Conservation (phyloP, 2,329 filamentous ascomycete genomes). For the Colletotrichum musicola region DNA sequence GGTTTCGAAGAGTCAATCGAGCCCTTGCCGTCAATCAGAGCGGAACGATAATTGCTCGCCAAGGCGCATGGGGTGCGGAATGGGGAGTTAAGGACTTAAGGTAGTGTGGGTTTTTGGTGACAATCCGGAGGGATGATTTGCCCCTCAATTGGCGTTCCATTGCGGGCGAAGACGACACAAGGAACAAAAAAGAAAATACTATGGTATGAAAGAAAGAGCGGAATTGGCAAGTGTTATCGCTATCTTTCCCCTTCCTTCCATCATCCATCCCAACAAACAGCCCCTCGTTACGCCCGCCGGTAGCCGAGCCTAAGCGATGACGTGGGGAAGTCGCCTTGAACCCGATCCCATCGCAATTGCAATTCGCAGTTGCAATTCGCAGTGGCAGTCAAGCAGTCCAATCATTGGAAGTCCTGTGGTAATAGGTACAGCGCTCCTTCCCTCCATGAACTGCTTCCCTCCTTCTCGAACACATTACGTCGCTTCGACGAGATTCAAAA, state of each 20-base stretch:
- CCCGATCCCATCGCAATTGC: neutral
- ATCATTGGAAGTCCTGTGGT: neutral
- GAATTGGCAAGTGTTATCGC: slow-evolving; percentile 33
- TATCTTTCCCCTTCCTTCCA: slow-evolving; percentile 16
- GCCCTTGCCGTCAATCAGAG: no score
- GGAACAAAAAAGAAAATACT: neutral
- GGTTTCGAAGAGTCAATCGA: slow-evolving; percentile 11
- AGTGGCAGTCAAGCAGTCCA: neutral
- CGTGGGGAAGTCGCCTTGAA: slow-evolving; percentile 16
- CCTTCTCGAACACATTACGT: slow-evolving; percentile 28
- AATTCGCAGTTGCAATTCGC: neutral
- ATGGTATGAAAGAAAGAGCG: slow-evolving; percentile 10
- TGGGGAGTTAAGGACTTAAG: no score
- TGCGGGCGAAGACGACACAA: neutral
- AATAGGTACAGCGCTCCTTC: neutral
- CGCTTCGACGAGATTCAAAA: slow-evolving; percentile 9
- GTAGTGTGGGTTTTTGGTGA: no score
- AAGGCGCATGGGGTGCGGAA: no score
- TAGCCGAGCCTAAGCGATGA: slow-evolving; percentile 38
- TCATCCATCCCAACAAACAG: neutral
- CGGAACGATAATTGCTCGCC: no score
- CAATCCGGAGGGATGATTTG: no score
- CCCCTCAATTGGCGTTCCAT: no score
- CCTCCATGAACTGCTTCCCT: neutral
- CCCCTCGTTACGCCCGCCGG: slow-evolving; percentile 29